A percentile compares a stretch with the other conserved stretches of the same genome.
Evolutionary conservation across 352 stramenopile genomes (phyloP).

Genomic region (Phytophthora pistaciae): DNA sequence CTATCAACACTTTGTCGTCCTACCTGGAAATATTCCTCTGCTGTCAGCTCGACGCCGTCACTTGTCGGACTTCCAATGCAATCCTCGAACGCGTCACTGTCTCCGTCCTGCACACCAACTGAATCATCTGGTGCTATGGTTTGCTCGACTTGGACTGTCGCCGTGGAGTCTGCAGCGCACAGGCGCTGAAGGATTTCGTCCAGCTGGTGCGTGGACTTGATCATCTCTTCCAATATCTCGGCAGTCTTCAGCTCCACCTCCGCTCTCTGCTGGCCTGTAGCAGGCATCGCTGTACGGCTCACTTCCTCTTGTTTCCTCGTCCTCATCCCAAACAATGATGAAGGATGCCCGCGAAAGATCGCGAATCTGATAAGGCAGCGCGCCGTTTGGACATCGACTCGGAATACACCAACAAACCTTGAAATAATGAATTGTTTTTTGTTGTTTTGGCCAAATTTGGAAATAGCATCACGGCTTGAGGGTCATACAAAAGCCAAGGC

Average conservation of each 20-base stretch:
- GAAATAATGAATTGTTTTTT: too few relatives aligned
- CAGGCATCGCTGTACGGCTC: neutral
- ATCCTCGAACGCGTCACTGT: conserved; percentile 17
- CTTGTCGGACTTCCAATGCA: neutral
- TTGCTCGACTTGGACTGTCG: neutral
- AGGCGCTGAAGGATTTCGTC: conserved; percentile 64
- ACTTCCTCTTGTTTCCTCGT: neutral
- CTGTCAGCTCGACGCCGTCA: neutral
- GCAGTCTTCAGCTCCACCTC: neutral
- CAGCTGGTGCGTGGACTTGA: conserved; percentile 37
- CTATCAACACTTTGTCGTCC: neutral
- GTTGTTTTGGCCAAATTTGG: too few relatives aligned
- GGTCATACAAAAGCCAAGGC: too few relatives aligned
- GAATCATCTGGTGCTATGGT: neutral
- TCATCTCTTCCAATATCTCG: conserved; percentile 38
- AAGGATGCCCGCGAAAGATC: too few relatives aligned
- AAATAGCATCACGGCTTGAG: too few relatives aligned
- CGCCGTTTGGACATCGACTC: too few relatives aligned
- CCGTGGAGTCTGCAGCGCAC: conserved; percentile 22
- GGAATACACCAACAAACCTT: too few relatives aligned
- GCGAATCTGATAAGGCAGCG: too few relatives aligned
- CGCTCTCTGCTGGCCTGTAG: neutral
- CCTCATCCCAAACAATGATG: neutral
- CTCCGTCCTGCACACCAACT: neutral
- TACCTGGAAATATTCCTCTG: conserved; percentile 17